A percentile compares a stretch with the other conserved stretches of the same genome.
These are phyloP conservation scores for Simmondsia chinensis DNA, from an alignment of 148 eudicot genomes.

Conservation along the genomic window DNA sequence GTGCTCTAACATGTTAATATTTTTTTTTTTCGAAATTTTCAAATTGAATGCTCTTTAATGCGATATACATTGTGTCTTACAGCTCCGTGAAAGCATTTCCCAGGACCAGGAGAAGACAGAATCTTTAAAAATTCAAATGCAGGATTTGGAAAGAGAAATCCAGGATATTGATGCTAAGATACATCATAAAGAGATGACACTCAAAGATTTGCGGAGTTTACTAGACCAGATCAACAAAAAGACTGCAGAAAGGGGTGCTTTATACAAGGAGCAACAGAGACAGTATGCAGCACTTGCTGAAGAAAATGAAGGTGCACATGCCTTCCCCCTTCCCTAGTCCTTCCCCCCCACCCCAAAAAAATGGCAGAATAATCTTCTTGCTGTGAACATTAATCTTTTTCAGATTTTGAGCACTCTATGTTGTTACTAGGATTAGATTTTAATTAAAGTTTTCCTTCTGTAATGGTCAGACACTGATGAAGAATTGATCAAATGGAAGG, in stretches of 20 bases:
- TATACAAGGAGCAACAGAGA: conserved; percentile 39
- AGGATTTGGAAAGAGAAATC: conserved; percentile 50
- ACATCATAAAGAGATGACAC: conserved; percentile 43
- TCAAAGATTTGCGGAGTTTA: conserved; percentile 51
- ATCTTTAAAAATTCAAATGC: conserved; percentile 50
- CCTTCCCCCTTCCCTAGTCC: too few relatives aligned
- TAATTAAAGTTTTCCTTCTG: conserved; percentile 2
- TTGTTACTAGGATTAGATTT: background rate
- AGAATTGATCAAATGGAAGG: conserved; percentile 72
- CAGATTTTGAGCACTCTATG: too few relatives aligned
- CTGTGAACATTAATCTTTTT: too few relatives aligned
- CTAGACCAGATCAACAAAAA: conserved; percentile 52
- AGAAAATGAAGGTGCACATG: conserved; percentile 77
- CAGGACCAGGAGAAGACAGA: conserved; percentile 82
- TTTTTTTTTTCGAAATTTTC: background rate
- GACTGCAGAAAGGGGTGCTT: conserved; percentile 54
- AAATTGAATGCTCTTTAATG: conserved; percentile 2
- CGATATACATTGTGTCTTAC: too few relatives aligned
- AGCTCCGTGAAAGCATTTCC: conserved; percentile 83
- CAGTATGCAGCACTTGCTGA: conserved; percentile 47
- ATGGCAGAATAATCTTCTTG: too few relatives aligned
- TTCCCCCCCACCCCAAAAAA: too few relatives aligned
- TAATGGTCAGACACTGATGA: conserved; percentile 65
- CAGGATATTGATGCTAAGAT: conserved; percentile 61
- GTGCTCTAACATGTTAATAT: too few relatives aligned